These are phyloP conservation scores for Russula ochroleuca DNA, from an alignment of 768 basidiomycete genomes.

Conservation along the genomic window DNA sequence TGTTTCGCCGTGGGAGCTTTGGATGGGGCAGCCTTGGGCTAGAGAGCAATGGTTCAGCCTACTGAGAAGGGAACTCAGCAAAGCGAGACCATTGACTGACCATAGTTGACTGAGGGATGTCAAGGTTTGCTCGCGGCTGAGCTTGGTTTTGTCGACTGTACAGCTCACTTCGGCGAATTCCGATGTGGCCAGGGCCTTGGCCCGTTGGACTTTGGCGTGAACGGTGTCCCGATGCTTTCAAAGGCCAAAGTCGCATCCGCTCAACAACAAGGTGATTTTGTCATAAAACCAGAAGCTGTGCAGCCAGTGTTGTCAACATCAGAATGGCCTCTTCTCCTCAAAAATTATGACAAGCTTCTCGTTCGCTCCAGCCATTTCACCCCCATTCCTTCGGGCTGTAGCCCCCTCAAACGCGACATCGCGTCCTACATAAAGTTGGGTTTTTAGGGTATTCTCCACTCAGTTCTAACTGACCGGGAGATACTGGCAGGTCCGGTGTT, in stretches of 20 bases:
- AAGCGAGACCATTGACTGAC: conserved; percentile 69
- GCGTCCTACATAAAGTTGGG: conserved; percentile 81
- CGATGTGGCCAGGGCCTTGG: neutral
- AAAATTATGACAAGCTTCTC: conserved; percentile 97
- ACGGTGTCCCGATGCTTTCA: conserved; percentile 41
- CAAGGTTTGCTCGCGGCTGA: conserved; percentile 9
- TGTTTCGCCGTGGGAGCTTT: conserved; percentile 56
- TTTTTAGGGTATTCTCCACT: neutral
- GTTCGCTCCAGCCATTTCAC: conserved; percentile 96
- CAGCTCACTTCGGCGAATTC: conserved; percentile 36
- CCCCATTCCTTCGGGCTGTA: conserved; percentile 90
- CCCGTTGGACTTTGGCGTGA: no score
- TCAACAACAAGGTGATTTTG: conserved; percentile 69
- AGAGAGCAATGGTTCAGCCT: conserved; percentile 57
- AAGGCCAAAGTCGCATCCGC: conserved; percentile 68
- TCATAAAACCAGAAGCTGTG: conserved; percentile 74
- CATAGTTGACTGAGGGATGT: conserved; percentile 48
- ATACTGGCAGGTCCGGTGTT: conserved; percentile 76
- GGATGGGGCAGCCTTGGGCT: conserved; percentile 57
- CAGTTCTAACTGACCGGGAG: neutral
- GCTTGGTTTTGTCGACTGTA: conserved; percentile 42
- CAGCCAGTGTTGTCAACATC: conserved; percentile 87
- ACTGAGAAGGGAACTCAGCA: conserved; percentile 92
- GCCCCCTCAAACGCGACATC: conserved; percentile 93
- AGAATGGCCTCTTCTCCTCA: conserved; percentile 94